These are phyloP conservation scores for Dacryopinax primogenitus DNA, from an alignment of 768 basidiomycete genomes.

Conservation along the genomic window DNA sequence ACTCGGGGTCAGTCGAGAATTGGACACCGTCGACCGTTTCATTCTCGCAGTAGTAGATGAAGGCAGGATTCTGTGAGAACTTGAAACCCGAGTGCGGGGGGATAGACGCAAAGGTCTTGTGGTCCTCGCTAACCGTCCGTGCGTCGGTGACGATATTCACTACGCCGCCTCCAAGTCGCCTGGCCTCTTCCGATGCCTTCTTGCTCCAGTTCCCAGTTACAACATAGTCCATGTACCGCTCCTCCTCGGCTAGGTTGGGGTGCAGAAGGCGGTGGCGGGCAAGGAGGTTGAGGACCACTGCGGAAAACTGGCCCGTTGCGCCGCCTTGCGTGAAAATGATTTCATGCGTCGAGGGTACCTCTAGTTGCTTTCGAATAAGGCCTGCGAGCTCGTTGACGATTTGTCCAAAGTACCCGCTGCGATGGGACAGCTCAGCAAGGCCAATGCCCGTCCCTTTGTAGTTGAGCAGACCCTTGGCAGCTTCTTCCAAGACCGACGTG, in stretches of 20 bases:
- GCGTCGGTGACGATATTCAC: slow-evolving; percentile 64
- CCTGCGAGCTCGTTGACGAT: slow-evolving; percentile 51
- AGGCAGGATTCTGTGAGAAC: slow-evolving; percentile 69
- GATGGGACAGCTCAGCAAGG: slow-evolving; percentile 90
- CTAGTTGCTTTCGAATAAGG: slow-evolving; percentile 61
- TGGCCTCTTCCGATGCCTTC: slow-evolving; percentile 73
- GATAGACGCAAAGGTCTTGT: slow-evolving; percentile 64
- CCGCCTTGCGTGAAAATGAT: slow-evolving; percentile 94
- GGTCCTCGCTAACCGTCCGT: slow-evolving; percentile 46
- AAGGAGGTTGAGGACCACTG: slow-evolving; percentile 81
- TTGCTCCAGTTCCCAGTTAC: slow-evolving; percentile 88
- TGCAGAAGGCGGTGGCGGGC: slow-evolving; percentile 68
- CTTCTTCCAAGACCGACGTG: slow-evolving; percentile 68
- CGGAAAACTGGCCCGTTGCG: slow-evolving; percentile 82
- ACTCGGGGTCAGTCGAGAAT: slow-evolving; percentile 48
- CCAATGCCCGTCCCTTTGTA: slow-evolving; percentile 87
- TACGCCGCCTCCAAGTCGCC: slow-evolving; percentile 46
- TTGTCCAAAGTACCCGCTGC: slow-evolving; percentile 73
- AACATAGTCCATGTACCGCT: slow-evolving; percentile 70
- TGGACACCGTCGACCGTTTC: slow-evolving; percentile 95
- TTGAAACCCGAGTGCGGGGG: slow-evolving; percentile 59
- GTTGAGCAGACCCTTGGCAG: slow-evolving; percentile 74
- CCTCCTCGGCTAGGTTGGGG: slow-evolving; percentile 42
- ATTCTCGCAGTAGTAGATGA: slow-evolving; percentile 98
- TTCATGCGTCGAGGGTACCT: slow-evolving; percentile 68